These are phyloP conservation scores for Lathyrus oleraceus DNA, from an alignment of 306 rosid genomes.

Conservation along the genomic window DNA sequence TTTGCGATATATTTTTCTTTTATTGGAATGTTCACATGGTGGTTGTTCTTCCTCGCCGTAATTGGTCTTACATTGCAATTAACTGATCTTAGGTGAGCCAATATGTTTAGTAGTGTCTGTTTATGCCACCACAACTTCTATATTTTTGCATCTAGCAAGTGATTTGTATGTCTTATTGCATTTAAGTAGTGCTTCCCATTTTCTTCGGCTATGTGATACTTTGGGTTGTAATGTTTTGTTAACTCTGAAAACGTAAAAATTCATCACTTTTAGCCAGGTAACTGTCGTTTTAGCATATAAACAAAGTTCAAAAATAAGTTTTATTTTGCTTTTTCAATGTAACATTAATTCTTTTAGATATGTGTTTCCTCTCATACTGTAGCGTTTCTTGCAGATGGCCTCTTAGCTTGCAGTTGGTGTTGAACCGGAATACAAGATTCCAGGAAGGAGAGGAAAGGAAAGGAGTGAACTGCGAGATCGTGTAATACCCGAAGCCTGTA, in stretches of 20 bases:
- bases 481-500: no score
- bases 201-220: conserved; percentile 70
- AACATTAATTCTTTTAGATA: not conserved
- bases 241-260: conserved; percentile 96
- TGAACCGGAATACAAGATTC: conserved; percentile 56
- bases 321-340: not conserved
- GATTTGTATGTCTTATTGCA: conserved; percentile 33
- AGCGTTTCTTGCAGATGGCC: conserved; percentile 69
- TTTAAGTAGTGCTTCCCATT: conserved; percentile 61
- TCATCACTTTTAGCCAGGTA: conserved; percentile 89
- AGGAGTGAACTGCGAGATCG: no score
- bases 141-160: conserved; percentile 29
- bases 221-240: conserved; percentile 91
- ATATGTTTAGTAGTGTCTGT: conserved; percentile 12
- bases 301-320: not conserved
- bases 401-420: conserved; percentile 52
- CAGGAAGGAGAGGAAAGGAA: conserved; percentile 43
- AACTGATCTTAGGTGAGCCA: conserved; percentile 75
- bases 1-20: conserved; percentile 89
- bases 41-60: conserved; percentile 84
- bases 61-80: conserved; percentile 77
- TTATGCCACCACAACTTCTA: conserved; percentile 14
- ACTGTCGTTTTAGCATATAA: not conserved
- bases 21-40: conserved; percentile 90
- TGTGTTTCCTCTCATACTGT: conserved; percentile 28